Percentiles rank a stretch among this genome's conserved stretches.
Conservation (phyloP, 768 basidiomycete species). For the Exidia glandulosa region DNA sequence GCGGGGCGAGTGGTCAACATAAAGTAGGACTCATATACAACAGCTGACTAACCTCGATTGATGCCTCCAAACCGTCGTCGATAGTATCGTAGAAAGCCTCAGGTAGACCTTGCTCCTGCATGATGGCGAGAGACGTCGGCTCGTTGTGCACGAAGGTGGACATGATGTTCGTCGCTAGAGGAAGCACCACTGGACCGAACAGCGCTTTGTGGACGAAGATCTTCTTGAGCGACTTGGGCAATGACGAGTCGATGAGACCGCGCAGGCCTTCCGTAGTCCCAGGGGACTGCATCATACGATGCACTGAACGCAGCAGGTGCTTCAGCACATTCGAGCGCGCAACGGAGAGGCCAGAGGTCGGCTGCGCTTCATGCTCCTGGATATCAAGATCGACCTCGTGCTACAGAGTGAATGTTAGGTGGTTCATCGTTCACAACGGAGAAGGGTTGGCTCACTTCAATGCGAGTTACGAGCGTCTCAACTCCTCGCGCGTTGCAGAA, state of each 20-base stretch:
- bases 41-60: slow-evolving; percentile 57
- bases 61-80: slow-evolving; percentile 73
- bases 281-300: slow-evolving; percentile 94
- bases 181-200: slow-evolving; percentile 68
- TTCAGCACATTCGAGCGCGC: slow-evolving; percentile 75
- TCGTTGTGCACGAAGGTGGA: slow-evolving; percentile 98
- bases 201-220: slow-evolving; percentile 72
- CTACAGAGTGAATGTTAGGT: slow-evolving; percentile 22
- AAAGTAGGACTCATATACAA: neutral
- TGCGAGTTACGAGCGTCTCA: slow-evolving; percentile 71
- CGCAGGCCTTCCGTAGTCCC: slow-evolving; percentile 91
- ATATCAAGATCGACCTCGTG: slow-evolving; percentile 60
- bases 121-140: slow-evolving; percentile 82
- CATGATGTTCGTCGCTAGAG: slow-evolving; percentile 83
- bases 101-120: slow-evolving; percentile 87
- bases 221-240: slow-evolving; percentile 76
- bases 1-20: slow-evolving; percentile 3
- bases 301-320: slow-evolving; percentile 81
- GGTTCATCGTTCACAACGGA: neutral
- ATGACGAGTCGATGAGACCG: slow-evolving; percentile 82
- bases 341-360: slow-evolving; percentile 46
- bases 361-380: slow-evolving; percentile 37
- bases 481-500: slow-evolving; percentile 82
- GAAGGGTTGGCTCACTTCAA: slow-evolving; percentile 50
- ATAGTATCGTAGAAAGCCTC: slow-evolving; percentile 81